Evolutionary conservation across 805 yeast genomes (phyloP).

Genomic region (Candida bentonensis): DNA sequence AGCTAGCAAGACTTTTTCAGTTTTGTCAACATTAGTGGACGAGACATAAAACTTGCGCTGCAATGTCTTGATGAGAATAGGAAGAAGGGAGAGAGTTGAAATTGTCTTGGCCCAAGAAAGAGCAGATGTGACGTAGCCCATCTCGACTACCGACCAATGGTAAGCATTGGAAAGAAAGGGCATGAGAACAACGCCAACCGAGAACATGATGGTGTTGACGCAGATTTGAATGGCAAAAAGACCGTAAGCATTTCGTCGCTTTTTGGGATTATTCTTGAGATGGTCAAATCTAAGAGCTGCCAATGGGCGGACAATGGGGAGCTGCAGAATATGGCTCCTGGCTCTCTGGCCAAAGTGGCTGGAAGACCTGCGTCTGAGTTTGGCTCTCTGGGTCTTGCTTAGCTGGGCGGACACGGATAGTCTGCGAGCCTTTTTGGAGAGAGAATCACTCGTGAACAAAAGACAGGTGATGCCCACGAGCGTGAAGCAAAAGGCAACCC

Average conservation of each 20-base stretch:
- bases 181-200: slow-evolving; percentile 16
- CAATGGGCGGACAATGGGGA: slow-evolving; percentile 17
- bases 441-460: slow-evolving; percentile 10
- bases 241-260: slow-evolving; percentile 6
- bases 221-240: slow-evolving; percentile 10
- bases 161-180: slow-evolving; percentile 7
- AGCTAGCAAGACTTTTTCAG: slow-evolving; percentile 10
- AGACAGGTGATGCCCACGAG: slow-evolving; percentile 1
- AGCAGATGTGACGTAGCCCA: slow-evolving; percentile 18
- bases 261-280: slow-evolving; percentile 2
- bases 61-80: slow-evolving; percentile 9
- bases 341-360: not conserved
- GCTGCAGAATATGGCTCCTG: slow-evolving; percentile 2
- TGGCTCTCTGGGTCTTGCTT: slow-evolving; percentile 1
- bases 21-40: slow-evolving; percentile 9
- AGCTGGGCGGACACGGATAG: slow-evolving; percentile 8
- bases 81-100: slow-evolving; percentile 13
- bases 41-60: slow-evolving; percentile 3
- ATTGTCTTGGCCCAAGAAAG: slow-evolving; percentile 15
- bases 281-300: slow-evolving; percentile 10
- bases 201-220: slow-evolving; percentile 10
- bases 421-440: slow-evolving; percentile 10
- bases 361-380: not conserved
- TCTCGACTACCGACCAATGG: slow-evolving; percentile 20
- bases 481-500: slow-evolving; percentile 4